phyloP scores from a whole-genome alignment of 2,329 filamentous ascomycete species.

The Ascochyta viciae-villosae region DNA sequence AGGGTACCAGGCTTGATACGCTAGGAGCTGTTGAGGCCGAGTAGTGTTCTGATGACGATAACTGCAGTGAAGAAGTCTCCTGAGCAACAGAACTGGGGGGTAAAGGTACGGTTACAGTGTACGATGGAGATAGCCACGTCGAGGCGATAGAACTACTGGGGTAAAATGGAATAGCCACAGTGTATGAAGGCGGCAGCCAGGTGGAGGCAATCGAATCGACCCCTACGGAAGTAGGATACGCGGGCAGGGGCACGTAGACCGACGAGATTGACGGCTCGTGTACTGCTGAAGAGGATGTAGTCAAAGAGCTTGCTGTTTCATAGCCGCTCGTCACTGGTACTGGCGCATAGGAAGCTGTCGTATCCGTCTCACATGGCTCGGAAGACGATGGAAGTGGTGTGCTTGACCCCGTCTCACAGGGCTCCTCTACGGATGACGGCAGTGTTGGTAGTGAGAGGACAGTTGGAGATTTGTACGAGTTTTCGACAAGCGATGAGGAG shows the following conservation, averaged over 20 bases:
- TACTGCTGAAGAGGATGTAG: background rate
- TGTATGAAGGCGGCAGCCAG: constrained; percentile 15
- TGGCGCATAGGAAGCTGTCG: background rate
- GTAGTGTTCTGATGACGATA: background rate
- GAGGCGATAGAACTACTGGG: constrained; percentile 2
- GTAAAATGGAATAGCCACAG: constrained; percentile 6
- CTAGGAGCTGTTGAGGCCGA: background rate
- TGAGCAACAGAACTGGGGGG: background rate
- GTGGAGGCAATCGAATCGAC: constrained; percentile 13
- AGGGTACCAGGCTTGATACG: background rate
- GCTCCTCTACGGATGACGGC: constrained; percentile 6
- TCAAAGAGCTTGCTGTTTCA: background rate
- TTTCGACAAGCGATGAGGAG: constrained; percentile 4
- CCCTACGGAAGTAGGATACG: constrained; percentile 1
- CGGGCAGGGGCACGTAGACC: background rate
- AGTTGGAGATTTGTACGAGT: constrained; percentile 1
- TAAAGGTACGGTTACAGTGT: constrained; percentile 8
- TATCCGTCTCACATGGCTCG: constrained; percentile 20
- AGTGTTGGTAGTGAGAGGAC: constrained; percentile 4
- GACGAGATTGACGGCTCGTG: background rate
- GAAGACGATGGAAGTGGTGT: constrained; percentile 2
- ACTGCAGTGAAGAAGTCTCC: background rate
- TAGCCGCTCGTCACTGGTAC: constrained; percentile 1
- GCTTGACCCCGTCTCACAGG: constrained; percentile 13
- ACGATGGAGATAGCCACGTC: constrained; percentile 10